Evolutionary conservation across 2,329 filamentous ascomycete genomes (phyloP).

Genomic region (Ophiosphaerella narmari): DNA sequence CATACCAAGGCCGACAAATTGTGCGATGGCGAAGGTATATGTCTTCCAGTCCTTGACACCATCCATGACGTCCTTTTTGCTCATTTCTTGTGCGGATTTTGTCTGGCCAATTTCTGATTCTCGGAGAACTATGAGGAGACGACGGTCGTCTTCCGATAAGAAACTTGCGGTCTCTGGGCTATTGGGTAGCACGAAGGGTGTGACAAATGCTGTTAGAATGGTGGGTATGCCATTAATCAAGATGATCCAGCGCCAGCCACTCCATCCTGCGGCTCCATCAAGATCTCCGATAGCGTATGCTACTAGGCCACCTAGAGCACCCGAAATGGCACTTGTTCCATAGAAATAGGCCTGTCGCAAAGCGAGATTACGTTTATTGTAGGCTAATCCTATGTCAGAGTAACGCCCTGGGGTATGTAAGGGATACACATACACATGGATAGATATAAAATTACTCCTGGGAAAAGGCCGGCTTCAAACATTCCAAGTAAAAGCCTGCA

Average conservation of each 20-base stretch:
- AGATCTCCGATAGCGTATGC: constrained; percentile 35
- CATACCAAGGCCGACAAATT: constrained; percentile 39
- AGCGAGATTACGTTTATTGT: constrained; percentile 51
- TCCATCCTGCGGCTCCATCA: constrained; percentile 25
- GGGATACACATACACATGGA: constrained; percentile 17
- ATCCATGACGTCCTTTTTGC: constrained; percentile 53
- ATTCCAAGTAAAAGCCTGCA: constrained; percentile 34
- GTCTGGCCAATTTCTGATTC: constrained; percentile 51
- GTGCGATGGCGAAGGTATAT: constrained; percentile 51
- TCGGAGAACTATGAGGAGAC: constrained; percentile 22
- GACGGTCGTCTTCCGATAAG: constrained; percentile 30
- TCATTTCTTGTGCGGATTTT: constrained; percentile 51
- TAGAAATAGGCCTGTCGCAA: constrained; percentile 59
- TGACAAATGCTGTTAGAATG: constrained; percentile 45
- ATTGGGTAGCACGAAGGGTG: constrained; percentile 59
- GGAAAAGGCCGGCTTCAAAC: constrained; percentile 37
- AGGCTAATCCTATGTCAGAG: constrained; percentile 6
- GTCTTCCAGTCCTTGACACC: constrained; percentile 49
- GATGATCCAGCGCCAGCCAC: constrained; percentile 39
- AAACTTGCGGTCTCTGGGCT: constrained; percentile 46
- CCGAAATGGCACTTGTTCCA: constrained; percentile 58
- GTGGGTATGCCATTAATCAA: constrained; percentile 38
- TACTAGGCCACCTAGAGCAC: constrained; percentile 54
- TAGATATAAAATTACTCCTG: constrained; percentile 32
- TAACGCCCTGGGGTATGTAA: too few species aligned